Evolutionary conservation across 2,329 filamentous ascomycete genomes (phyloP), one percentile per base, ranked within the genome.

Genomic region (Hypoxylon sp.): DNA sequence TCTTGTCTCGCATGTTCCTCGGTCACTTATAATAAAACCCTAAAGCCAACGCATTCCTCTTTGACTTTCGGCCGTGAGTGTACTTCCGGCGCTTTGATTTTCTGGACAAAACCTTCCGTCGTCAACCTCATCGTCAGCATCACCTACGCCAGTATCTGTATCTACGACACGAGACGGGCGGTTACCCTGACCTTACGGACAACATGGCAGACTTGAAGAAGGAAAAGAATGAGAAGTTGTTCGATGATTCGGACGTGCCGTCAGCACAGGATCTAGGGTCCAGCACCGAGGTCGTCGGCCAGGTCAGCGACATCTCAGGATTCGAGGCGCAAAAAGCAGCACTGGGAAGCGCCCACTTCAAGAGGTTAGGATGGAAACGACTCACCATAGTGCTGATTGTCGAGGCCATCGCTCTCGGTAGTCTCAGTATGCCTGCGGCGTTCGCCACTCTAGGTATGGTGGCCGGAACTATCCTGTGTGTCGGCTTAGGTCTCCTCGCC

Each of bases 371-470:
- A 58, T 87, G 85, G 85, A 87, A 87, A 75, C 84, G 85, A 11
- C 80, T 87, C 34, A 86, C 85, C 2, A 77, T 87, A 21, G 82
- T 87, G 28, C 80, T 87, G 65, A 85, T 87, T 66, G 85, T 87
- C 72, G 85, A 87, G 76, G 85, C 85, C 60, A 86, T 87, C 67
- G 85, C 85, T 4, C 83, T 87, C 14, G 85, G 85, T 50, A 82
- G 80, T 64, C 78, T 87, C 57, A 84, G 83, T 67, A 80, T 87
- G 50, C 85, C 85, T 2, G 73, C 77, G 1, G 84, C 84, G 14
- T 87, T 87, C 70, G 84, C 85, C 10, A 81, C 81, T 2, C 81
- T 87, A 21, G 85, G 85, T 59, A 86, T 87, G 85, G 80, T 85
- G 17, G 81, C 81, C n/a, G 83, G 83, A 38, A 79, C 80, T 55